Base-by-base conservation (phyloP, 176 grass and related monocot species). In the Eremochloa ophiuroides region DNA sequence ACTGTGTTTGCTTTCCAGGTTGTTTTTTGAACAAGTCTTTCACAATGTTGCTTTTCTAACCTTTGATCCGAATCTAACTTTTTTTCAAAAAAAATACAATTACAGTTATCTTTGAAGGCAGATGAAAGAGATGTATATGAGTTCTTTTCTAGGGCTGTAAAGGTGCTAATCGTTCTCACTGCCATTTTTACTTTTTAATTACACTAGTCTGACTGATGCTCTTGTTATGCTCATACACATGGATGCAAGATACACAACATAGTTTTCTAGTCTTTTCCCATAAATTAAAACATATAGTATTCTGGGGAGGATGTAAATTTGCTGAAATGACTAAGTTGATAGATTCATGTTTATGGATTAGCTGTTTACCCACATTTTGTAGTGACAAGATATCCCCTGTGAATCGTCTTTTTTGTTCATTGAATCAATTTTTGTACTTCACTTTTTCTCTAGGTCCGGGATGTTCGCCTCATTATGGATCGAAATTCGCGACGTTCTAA, bases 1-100 rank as follows among this genome's bases (percentile, higher is more conserved):
- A 99, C 96, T 62, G 96, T 99, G 65, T 99, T 99, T 83, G 96
- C 96, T 66, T 99, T 87, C 77, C 96, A 95, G 96, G 94, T 97
- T 80, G 34, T 13, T 74, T 83, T 79, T 72, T 55, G 44, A 56
- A 17, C 65, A 39, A 8, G 34, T 73, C 55, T 75, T 43, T 31
- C 23, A 69, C 59, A 80, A 74, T 68, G 10, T 81, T 8, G 23
- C 16, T 17, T 82, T 13, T 75, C n/a, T 67, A 15, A 71, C 73
- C 2, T 77, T 43, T 7, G 59, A 37, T 65, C 44, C 66, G 48
- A 58, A 80, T 35, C 70, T 78, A 88, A 66, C 81, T 40, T 14
- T 50, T 77, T 31, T 73, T 48, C 1, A 47, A 33, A 33, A 55
- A 18, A 74, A 65, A 69, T 78, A 41, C 71, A 65, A 79, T 23